These are phyloP conservation scores for Mitragyna speciosa DNA, from an alignment of 257 asterid genomes.

Conservation along the genomic window DNA sequence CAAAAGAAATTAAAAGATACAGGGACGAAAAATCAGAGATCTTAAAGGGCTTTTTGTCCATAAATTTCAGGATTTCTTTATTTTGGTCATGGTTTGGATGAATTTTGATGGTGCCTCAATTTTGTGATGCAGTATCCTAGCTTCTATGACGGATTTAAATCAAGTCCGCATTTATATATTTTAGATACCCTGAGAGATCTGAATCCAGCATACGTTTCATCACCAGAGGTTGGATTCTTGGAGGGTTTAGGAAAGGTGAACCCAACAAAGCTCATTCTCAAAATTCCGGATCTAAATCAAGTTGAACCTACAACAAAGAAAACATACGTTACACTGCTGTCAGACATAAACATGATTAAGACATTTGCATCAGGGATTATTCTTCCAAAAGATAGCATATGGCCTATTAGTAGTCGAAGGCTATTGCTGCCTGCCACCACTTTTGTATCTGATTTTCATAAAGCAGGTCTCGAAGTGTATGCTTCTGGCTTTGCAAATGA, in stretches of 20 bases:
- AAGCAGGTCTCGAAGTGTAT: constrained; percentile 61
- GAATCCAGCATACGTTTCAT: constrained; percentile 74
- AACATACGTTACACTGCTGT: constrained; percentile 49
- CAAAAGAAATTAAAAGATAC: not conserved
- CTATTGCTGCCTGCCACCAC: constrained; percentile 58
- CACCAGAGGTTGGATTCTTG: constrained; percentile 92
- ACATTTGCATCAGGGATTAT: constrained; percentile 73
- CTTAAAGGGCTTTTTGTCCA: not conserved
- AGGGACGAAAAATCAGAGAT: not conserved
- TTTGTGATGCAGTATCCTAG: constrained; percentile 50
- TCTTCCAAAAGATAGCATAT: constrained; percentile 76
- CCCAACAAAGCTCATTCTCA: constrained; percentile 56
- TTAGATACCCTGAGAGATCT: constrained; percentile 18
- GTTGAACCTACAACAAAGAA: constrained; percentile 67
- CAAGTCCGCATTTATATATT: constrained; percentile 41
- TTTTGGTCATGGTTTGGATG: not conserved
- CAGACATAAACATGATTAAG: constrained; percentile 55
- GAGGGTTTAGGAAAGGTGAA: constrained; percentile 49
- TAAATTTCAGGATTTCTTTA: not conserved
- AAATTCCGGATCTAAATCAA: constrained; percentile 34
- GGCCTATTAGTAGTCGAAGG: constrained; percentile 56
- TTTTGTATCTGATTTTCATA: constrained; percentile 80
- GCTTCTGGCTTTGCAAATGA: constrained; percentile 87
- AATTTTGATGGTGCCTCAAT: not conserved
- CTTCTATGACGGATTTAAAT: constrained; percentile 69